A percentile compares a stretch with the other conserved stretches of the same genome.
Conservation (phyloP, 2,329 filamentous ascomycete genomes). For the Gnomoniopsis sp. region DNA sequence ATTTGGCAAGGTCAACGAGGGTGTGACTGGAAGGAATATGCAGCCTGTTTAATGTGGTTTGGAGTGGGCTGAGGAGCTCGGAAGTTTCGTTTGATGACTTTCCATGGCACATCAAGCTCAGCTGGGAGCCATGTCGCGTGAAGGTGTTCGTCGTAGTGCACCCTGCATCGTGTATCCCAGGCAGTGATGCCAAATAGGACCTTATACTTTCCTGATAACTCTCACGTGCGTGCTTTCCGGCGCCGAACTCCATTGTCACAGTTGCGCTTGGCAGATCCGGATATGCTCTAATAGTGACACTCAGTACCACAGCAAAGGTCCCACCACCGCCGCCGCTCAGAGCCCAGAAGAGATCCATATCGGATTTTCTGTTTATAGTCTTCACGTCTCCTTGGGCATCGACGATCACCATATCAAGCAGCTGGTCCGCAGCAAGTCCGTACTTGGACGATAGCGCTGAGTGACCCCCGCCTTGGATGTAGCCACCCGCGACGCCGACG, state of each 20-base stretch:
- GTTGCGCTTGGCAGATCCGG: background rate
- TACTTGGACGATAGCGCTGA: constrained; percentile 38
- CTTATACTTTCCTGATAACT: background rate
- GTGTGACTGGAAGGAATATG: background rate
- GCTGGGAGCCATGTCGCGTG: background rate
- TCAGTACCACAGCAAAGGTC: background rate
- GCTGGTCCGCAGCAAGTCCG: constrained; percentile 48
- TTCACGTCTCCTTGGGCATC: constrained; percentile 19
- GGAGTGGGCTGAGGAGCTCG: background rate
- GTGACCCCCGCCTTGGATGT: constrained; percentile 52
- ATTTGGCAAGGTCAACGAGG: background rate
- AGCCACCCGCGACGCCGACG: constrained; percentile 51
- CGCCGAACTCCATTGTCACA: background rate
- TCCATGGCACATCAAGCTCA: background rate
- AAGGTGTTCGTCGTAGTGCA: background rate
- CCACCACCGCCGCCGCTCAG: background rate
- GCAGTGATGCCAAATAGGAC: background rate
- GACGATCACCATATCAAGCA: constrained; percentile 43
- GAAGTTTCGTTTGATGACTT: background rate
- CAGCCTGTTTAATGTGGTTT: background rate
- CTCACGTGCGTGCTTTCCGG: background rate
- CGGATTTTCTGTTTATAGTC: background rate
- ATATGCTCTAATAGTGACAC: background rate
- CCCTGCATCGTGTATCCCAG: background rate
- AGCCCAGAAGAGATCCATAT: background rate